phyloP scores from a whole-genome alignment of 2,329 filamentous ascomycete genomes.

The Lecanicillium sp. region DNA sequence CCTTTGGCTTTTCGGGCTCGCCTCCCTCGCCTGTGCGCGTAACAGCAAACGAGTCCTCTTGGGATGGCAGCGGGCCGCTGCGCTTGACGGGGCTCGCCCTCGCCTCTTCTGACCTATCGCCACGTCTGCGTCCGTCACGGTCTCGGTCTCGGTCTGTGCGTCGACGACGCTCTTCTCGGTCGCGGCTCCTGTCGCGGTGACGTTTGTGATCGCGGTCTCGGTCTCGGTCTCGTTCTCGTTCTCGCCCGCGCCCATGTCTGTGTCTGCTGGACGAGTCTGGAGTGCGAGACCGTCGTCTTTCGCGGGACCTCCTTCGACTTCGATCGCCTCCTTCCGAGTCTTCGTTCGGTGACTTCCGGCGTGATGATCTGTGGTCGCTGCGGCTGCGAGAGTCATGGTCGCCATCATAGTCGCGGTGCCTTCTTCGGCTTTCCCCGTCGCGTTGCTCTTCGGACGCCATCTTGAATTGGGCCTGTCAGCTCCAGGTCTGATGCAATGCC shows the following conservation, averaged over 20 bases:
- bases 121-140: conserved; percentile 11
- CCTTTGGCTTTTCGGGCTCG: conserved; percentile 53
- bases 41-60: conserved; percentile 50
- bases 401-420: conserved; percentile 1
- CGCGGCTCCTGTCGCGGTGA: conserved; percentile 17
- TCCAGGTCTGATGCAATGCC: too few species aligned
- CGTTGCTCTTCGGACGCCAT: conserved; percentile 5
- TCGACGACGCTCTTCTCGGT: conserved; percentile 7
- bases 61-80: conserved; percentile 48
- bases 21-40: conserved; percentile 24
- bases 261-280: conserved; percentile 4
- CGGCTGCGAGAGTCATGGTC: not conserved
- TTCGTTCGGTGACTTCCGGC: conserved; percentile 7
- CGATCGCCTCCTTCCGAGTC: too few species aligned
- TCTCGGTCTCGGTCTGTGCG: conserved; percentile 6
- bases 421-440: conserved; percentile 4
- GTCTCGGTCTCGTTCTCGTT: conserved; percentile 9
- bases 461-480: too few species aligned
- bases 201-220: conserved; percentile 14
- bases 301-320: conserved; percentile 6
- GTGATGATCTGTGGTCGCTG: conserved; percentile 2
- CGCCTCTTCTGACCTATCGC: conserved; percentile 12
- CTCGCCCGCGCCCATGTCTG: conserved; percentile 10
- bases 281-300: conserved; percentile 7
- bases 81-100: conserved; percentile 19